Conservation (phyloP, 2,329 filamentous ascomycete genomes). For the Colletotrichum sp. region DNA sequence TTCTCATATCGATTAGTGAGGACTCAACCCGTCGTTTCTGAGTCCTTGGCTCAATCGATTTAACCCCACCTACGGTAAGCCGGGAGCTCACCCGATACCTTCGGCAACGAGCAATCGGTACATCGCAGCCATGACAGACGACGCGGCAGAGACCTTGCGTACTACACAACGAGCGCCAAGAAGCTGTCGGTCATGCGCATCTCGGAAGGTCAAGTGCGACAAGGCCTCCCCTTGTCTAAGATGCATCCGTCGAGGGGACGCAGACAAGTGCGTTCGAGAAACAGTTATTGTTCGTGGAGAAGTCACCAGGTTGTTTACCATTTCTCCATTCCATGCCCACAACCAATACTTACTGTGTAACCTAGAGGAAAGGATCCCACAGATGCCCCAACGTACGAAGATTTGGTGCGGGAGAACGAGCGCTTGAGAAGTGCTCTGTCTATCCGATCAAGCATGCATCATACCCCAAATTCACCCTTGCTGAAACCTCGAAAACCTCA, state of each 20-base stretch:
- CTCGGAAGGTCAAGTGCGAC: constrained; percentile 29
- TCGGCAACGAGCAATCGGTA: neutral
- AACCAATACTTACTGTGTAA: neutral
- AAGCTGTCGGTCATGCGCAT: constrained; percentile 25
- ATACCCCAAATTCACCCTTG: neutral
- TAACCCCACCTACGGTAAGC: neutral
- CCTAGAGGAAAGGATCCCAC: neutral
- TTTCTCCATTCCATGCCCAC: neutral
- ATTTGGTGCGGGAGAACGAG: neutral
- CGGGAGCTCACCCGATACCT: neutral
- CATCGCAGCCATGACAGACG: neutral
- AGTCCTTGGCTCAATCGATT: neutral
- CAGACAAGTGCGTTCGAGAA: constrained; percentile 7
- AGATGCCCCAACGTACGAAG: neutral
- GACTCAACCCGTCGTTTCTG: neutral
- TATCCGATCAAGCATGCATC: neutral
- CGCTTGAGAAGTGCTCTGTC: neutral
- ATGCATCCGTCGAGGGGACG: constrained; percentile 25
- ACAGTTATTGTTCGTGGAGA: constrained; percentile 9
- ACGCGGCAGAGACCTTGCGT: neutral
- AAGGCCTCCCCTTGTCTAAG: constrained; percentile 27
- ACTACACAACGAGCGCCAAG: constrained; percentile 27
- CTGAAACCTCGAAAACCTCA: neutral
- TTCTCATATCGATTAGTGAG: neutral
- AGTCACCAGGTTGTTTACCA: neutral